Evolutionary conservation across 805 yeast species (phyloP).

Genomic region (Suhomyces kilbournensis): DNA sequence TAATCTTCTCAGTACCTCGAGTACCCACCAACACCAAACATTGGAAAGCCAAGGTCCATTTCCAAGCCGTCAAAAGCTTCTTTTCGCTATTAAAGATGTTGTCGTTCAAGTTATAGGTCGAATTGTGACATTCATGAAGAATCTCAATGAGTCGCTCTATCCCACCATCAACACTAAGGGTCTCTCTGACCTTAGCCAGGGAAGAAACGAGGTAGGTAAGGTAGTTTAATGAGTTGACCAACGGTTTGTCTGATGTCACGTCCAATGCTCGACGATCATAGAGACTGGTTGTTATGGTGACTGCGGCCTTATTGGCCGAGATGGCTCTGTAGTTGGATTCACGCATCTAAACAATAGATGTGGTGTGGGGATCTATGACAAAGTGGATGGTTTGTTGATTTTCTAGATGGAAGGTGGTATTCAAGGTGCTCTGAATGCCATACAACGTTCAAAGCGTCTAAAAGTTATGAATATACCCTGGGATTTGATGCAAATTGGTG

Average conservation of each 20-base stretch:
- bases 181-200: slow-evolving; percentile 85
- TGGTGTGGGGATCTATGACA: not conserved
- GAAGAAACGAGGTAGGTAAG: slow-evolving; percentile 83
- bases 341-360: slow-evolving; percentile 54
- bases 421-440: not conserved
- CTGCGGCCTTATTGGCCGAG: slow-evolving; percentile 83
- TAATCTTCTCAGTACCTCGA: slow-evolving; percentile 81
- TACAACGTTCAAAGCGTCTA: not conserved
- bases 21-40: slow-evolving; percentile 90
- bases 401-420: not conserved
- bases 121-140: slow-evolving; percentile 69
- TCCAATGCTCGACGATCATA: slow-evolving; percentile 93
- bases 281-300: slow-evolving; percentile 80
- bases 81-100: slow-evolving; percentile 35
- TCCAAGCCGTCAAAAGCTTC: slow-evolving; percentile 79
- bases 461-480: not conserved
- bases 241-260: slow-evolving; percentile 82
- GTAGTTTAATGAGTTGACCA: slow-evolving; percentile 88
- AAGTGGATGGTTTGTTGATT: not conserved
- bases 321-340: slow-evolving; percentile 84
- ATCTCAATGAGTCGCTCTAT: slow-evolving; percentile 83
- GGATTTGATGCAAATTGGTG: not conserved
- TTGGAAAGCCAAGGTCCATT: slow-evolving; percentile 94
- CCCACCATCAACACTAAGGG: slow-evolving; percentile 87
- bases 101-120: slow-evolving; percentile 27